Evolutionary conservation across 169 alveolate genomes (phyloP), one percentile per base, ranked within the genome.

Genomic region (Plasmodium knowlesi): DNA sequence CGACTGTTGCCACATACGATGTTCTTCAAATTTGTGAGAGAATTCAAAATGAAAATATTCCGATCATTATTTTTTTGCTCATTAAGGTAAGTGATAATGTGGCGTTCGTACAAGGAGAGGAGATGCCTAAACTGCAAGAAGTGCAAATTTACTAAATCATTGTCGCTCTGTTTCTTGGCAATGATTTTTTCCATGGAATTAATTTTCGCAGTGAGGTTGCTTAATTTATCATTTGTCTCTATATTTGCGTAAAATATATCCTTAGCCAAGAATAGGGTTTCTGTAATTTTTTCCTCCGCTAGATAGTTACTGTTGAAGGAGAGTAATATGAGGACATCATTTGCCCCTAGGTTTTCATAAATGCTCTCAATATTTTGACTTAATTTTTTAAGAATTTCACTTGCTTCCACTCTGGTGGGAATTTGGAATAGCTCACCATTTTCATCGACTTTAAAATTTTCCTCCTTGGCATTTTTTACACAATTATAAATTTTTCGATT

Each of bases 351-450:
- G 61, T 89, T 71, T 78, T 78, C 73, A 22, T 89, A 89, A 12
- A 89, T 67, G 5, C 41, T 61, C 50, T 89, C 94, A 37, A 89
- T 89, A 41, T 89, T 89, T 89, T 61, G 16, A 12, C 94, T 89
- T 79, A 89, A 39, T 12, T 73, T 89, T 32, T 89, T 89, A 61
- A 89, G 34, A 37, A 78, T 70, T 5, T 22, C 76, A 67, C 73
- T 79, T 79, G 94, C 57, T 89, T 89, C 94, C 30, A 89, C 94
- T 37, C 89, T 79, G 2, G 90, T 79, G 43, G 94, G 94, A 2
- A 89, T 2, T 39, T 89, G 90, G 50, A 37, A 89, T 12, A 89
- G 28, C 34, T 79, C 82, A 39, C 71, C 94, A 78, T 80, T 79
- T 14, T 28, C 76, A 39, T 89, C 89, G 30, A 89, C 73, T 37